These are phyloP conservation scores for Stereocaulon alpinum DNA, from an alignment of 495 filamentous ascomycete genomes.

Conservation along the genomic window DNA sequence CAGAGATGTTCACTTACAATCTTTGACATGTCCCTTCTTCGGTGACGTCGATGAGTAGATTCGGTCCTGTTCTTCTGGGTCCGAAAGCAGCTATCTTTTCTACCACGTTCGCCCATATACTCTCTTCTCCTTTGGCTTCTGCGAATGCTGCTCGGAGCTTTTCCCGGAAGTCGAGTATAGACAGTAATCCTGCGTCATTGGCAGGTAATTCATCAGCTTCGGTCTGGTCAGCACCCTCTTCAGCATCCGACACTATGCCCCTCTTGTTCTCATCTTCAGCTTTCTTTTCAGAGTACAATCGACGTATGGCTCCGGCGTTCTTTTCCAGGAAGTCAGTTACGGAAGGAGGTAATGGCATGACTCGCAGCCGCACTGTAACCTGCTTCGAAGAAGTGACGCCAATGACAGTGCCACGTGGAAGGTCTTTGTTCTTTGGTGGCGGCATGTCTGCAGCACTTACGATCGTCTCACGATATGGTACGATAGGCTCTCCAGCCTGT, in stretches of 20 bases:
- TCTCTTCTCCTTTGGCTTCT: slow-evolving; percentile 52
- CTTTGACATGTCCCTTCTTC: slow-evolving; percentile 59
- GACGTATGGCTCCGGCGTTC: slow-evolving; percentile 67
- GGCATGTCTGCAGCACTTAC: slow-evolving; percentile 83
- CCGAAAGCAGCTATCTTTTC: slow-evolving; percentile 85
- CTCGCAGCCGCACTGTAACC: slow-evolving; percentile 65
- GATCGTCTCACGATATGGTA: slow-evolving; percentile 91
- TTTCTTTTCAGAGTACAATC: slow-evolving; percentile 59
- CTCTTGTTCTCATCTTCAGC: slow-evolving; percentile 27
- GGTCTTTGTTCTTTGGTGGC: slow-evolving; percentile 69
- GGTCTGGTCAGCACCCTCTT: slow-evolving; percentile 26
- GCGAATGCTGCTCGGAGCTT: slow-evolving; percentile 57
- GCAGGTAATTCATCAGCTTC: slow-evolving; percentile 32
- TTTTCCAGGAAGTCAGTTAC: slow-evolving; percentile 81
- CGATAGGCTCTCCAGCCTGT: slow-evolving; percentile 85
- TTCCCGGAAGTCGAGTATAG: slow-evolving; percentile 62
- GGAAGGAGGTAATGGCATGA: slow-evolving; percentile 63
- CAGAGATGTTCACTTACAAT: slow-evolving; percentile 46
- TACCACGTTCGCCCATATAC: slow-evolving; percentile 66
- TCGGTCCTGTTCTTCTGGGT: slow-evolving; percentile 73
- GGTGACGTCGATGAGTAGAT: slow-evolving; percentile 80
- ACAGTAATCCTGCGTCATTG: slow-evolving; percentile 44
- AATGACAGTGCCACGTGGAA: slow-evolving; percentile 75
- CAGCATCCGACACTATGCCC: slow-evolving; percentile 18
- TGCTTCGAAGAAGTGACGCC: slow-evolving; percentile 74